Base-by-base conservation (phyloP, 2,329 filamentous ascomycete species). In the Furcasterigmium furcatum region DNA sequence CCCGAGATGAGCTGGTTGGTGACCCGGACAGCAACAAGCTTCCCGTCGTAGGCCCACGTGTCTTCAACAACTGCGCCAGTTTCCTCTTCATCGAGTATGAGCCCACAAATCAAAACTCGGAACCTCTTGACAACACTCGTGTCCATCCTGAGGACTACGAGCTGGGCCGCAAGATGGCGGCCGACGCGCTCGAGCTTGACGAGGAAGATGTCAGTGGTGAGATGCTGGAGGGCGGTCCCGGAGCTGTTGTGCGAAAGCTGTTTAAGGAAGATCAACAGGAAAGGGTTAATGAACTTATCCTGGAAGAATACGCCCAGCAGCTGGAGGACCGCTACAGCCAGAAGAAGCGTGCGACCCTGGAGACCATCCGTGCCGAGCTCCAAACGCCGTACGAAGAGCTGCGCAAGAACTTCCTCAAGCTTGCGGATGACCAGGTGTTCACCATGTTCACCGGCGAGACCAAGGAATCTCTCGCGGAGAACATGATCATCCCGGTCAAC, bases 81-180 rank as follows among this genome's bases (percentile, higher is more conserved):
- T 97, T 97, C 71, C 71, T 99, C 29, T 95, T 84, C 61, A 88
- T 99, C 49, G 84, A 88, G 44, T 96, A 90, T 59, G 91, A 96
- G 53, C 77, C 82, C n/a, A 83, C 85, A 13, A 90, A 89, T 56
- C 79, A 85, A 2, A 79, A 87, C 13, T 89, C 91, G 1, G 94
- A 99, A 62, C 95, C 95, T 47, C 77, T 99, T 21, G 94, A 99
- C 67, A 95, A 94, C 62, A 99, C 94, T 39, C 88, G 94, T 72
- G 91, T 99, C 16, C 94, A 99, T 60, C 94, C 94, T 2, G 94
- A 99, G 71, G 94, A 99, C 63, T 99, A 99, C 66, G 94, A 99
- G 56, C 85, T 99, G 50, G 94, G 91, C 41, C 88, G 92, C 56
- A 99, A 99, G 70, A 97, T 99, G 86, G 94, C 94, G 18, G 94